Conservation (phyloP, 139 green algal genomes). For the Marvania coccoides region DNA sequence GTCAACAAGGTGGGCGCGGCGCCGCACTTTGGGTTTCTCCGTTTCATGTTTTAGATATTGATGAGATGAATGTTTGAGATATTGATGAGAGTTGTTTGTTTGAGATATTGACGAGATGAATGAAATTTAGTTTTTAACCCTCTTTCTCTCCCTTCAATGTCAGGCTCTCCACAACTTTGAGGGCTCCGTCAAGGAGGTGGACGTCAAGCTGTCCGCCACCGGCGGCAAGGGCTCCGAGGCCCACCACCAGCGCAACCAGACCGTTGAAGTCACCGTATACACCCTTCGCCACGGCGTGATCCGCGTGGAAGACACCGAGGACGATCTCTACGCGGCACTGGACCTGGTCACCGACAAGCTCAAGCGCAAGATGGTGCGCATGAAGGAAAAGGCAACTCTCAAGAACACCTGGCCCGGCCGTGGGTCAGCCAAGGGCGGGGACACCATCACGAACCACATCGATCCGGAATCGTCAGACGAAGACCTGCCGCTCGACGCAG, state of each 20-base stretch:
- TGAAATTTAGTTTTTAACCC: neutral
- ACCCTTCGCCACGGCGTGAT: conserved; percentile 64
- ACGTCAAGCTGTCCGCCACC: conserved; percentile 56
- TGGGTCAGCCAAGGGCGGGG: conserved; percentile 20
- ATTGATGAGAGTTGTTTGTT: neutral
- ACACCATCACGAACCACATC: conserved; percentile 13
- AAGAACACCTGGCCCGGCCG: conserved; percentile 30
- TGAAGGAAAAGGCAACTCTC: conserved; percentile 29
- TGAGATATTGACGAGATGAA: too few species aligned
- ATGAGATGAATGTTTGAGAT: neutral
- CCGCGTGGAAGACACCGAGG: conserved; percentile 59
- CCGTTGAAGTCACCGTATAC: conserved; percentile 67
- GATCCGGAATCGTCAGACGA: neutral
- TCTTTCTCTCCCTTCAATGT: neutral
- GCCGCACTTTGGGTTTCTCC: neutral
- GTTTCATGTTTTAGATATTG: neutral
- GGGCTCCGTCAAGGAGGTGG: conserved; percentile 47
- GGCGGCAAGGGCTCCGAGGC: conserved; percentile 43
- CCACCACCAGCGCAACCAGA: conserved; percentile 49
- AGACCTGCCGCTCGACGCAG: neutral
- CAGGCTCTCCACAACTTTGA: conserved; percentile 41
- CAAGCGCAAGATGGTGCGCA: conserved; percentile 21
- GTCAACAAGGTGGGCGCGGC: conserved; percentile 26
- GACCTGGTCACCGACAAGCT: conserved; percentile 69
- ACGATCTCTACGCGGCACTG: conserved; percentile 65